Percentiles rank a stretch among this genome's conserved stretches.
Evolutionary conservation across 768 basidiomycete genomes (phyloP).

Genomic region (Hortiboletus campestris): DNA sequence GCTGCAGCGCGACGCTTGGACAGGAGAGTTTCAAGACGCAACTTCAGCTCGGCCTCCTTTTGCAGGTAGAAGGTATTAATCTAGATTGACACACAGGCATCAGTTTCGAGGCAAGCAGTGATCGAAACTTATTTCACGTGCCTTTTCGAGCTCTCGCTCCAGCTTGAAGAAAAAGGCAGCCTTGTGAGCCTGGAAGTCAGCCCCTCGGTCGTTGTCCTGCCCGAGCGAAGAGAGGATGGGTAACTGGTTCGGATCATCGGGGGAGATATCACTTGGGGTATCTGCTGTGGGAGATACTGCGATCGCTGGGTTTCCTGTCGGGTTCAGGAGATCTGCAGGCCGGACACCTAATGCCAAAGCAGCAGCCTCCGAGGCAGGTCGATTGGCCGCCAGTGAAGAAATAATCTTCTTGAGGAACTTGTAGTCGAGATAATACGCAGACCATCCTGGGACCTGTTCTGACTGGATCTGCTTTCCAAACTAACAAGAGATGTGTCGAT

Average conservation of each 20-base stretch:
- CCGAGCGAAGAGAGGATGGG: constrained; percentile 60
- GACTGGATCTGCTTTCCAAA: constrained; percentile 98
- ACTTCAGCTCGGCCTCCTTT: constrained; percentile 91
- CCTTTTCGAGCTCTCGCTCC: constrained; percentile 97
- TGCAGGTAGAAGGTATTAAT: constrained; percentile 98
- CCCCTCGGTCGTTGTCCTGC: constrained; percentile 70
- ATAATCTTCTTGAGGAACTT: constrained; percentile 99
- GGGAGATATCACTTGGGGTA: constrained; percentile 13
- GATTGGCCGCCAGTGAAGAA: constrained; percentile 86
- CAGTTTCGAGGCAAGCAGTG: constrained; percentile 3
- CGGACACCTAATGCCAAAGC: constrained; percentile 80
- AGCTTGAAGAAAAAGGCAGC: constrained; percentile 99
- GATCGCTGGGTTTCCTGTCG: constrained; percentile 33
- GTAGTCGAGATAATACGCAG: constrained; percentile 93
- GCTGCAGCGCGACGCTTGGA: constrained; percentile 90
- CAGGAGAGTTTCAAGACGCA: constrained; percentile 88
- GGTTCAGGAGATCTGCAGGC: constrained; percentile 51
- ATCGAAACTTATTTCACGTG: constrained; percentile 30
- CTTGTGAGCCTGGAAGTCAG: constrained; percentile 91
- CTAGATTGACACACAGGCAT: constrained; percentile 40
- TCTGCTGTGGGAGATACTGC: constrained; percentile 22
- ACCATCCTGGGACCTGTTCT: constrained; percentile 97
- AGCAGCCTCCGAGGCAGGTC: constrained; percentile 88
- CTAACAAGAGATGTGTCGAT: constrained; percentile 41
- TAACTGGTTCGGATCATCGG: constrained; percentile 47